Percentiles rank a stretch among this genome's conserved stretches.
Evolutionary conservation across 106 monocot genomes (phyloP).

Genomic region (Apostasia ramifera): DNA sequence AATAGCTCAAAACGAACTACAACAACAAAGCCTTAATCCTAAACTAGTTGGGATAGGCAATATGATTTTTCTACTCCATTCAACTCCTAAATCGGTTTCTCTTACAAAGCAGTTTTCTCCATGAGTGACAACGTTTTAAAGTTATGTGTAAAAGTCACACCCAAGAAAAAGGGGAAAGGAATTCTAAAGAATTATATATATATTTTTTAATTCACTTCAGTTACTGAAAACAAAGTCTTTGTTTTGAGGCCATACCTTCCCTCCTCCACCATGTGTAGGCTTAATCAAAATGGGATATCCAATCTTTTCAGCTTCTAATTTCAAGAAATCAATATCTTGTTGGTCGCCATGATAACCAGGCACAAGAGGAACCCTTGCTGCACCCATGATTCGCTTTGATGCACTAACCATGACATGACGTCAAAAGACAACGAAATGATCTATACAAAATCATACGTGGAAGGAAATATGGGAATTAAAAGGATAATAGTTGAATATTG

Average conservation of each 20-base stretch:
- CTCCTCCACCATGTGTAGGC: slow-evolving; percentile 98
- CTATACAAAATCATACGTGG: too few species aligned
- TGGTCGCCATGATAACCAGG: slow-evolving; percentile 89
- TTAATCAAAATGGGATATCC: slow-evolving; percentile 96
- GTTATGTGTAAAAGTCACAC: too few species aligned
- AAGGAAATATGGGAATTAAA: neutral
- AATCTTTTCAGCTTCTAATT: slow-evolving; percentile 85
- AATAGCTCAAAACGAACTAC: too few species aligned
- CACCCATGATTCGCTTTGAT: slow-evolving; percentile 96
- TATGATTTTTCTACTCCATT: too few species aligned
- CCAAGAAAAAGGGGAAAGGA: neutral
- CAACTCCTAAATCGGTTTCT: too few species aligned
- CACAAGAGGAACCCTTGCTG: slow-evolving; percentile 93
- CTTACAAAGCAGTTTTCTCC: too few species aligned
- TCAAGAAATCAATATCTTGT: slow-evolving; percentile 76
- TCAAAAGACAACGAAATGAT: slow-evolving; percentile 2
- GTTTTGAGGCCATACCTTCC: slow-evolving; percentile 50
- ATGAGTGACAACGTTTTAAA: too few species aligned
- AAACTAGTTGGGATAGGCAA: too few species aligned
- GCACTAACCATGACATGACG: slow-evolving; percentile 39
- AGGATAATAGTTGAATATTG: neutral
- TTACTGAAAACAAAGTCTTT: neutral
- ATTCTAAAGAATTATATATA: too few species aligned
- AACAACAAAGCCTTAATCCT: too few species aligned
- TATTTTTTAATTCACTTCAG: neutral